These are phyloP conservation scores for Cryphonectria naterciae DNA, from an alignment of 2,329 filamentous ascomycete genomes.

Conservation along the genomic window DNA sequence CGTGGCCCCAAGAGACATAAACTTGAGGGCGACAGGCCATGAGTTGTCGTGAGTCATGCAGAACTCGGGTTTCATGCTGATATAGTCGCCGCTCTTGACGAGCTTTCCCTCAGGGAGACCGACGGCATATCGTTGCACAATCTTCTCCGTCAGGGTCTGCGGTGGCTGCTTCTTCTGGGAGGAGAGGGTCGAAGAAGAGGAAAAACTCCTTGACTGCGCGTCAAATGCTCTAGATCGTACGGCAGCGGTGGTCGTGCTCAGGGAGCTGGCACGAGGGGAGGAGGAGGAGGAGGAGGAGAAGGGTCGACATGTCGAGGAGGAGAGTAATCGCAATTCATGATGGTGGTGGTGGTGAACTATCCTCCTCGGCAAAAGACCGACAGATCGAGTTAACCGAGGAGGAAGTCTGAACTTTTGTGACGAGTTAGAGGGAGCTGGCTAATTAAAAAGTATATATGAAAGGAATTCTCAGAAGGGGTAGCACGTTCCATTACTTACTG, in stretches of 20 bases:
- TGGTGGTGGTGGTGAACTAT: neutral
- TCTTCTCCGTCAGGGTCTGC: neutral
- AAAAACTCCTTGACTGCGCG: neutral
- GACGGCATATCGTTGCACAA: neutral
- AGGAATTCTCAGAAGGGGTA: neutral
- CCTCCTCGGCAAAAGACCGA: neutral
- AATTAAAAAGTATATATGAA: too few species aligned
- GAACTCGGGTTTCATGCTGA: conserved; percentile 71
- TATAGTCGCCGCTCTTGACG: conserved; percentile 81
- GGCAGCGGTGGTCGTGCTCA: neutral
- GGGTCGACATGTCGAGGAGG: neutral
- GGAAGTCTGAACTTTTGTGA: neutral
- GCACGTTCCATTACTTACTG: neutral
- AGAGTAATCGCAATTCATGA: neutral
- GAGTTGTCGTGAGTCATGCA: conserved; percentile 81
- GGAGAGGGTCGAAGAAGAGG: neutral
- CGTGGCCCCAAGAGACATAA: conserved; percentile 80
- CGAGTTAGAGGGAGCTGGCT: neutral
- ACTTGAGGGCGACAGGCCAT: conserved; percentile 63
- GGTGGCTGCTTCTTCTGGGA: neutral
- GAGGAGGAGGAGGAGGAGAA: neutral
- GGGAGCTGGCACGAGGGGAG: too few species aligned
- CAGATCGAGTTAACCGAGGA: neutral
- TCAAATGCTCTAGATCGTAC: neutral
- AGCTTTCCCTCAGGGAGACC: neutral